A percentile compares a stretch with the other conserved stretches of the same genome.
phyloP scores from a whole-genome alignment of 768 basidiomycete genomes.

The Pholiota microspora region DNA sequence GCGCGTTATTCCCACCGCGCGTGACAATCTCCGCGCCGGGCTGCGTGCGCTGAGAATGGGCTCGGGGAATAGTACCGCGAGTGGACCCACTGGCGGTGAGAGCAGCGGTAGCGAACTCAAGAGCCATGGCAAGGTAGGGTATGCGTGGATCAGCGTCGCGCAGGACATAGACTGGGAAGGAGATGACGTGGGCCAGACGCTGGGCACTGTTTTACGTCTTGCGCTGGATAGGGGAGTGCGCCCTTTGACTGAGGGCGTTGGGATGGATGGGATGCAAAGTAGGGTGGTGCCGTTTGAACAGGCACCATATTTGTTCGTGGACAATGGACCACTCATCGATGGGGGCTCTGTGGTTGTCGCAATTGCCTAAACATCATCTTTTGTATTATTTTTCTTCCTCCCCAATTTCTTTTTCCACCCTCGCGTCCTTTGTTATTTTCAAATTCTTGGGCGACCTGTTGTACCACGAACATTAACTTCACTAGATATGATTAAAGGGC shows the following conservation, averaged over 20 bases:
- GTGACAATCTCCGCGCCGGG: constrained; percentile 73
- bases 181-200: constrained; percentile 57
- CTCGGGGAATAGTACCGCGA: constrained; percentile 7
- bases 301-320: constrained; percentile 49
- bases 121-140: constrained; percentile 51
- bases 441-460: neutral
- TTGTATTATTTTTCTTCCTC: neutral
- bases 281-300: constrained; percentile 53
- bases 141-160: constrained; percentile 79
- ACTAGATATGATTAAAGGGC: constrained; percentile 18
- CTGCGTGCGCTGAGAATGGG: constrained; percentile 55
- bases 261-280: constrained; percentile 11
- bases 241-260: constrained; percentile 44
- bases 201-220: constrained; percentile 39
- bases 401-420: too few relatives aligned
- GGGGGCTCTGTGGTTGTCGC: constrained; percentile 46
- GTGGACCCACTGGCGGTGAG: constrained; percentile 1
- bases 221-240: constrained; percentile 41
- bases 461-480: neutral
- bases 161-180: constrained; percentile 87
- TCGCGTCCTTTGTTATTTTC: neutral
- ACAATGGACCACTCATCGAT: constrained; percentile 33
- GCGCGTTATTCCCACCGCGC: constrained; percentile 63
- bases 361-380: constrained; percentile 25
- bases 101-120: constrained; percentile 13